Evolutionary conservation across 2,329 filamentous ascomycete species (phyloP).

Genomic region (Colletotrichum caudatum): DNA sequence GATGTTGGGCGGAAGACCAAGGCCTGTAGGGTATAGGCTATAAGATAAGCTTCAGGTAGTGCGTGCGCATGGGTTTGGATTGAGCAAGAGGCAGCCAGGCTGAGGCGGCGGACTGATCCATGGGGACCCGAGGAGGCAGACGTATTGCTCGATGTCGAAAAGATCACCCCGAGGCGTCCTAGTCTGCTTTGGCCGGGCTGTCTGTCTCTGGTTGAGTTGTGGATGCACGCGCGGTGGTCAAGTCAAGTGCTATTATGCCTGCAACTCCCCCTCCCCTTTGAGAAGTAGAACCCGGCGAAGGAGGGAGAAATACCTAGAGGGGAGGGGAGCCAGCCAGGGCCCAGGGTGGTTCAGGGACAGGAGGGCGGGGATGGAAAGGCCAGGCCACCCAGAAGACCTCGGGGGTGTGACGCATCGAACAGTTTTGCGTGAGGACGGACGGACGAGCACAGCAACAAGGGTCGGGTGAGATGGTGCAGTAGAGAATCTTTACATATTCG

Average conservation of each 20-base stretch:
- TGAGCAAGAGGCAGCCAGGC: conserved; percentile 22
- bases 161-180: conserved; percentile 31
- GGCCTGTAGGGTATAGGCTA: conserved; percentile 26
- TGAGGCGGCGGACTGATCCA: conserved; percentile 37
- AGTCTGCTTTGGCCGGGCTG: not conserved
- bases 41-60: conserved; percentile 39
- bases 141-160: conserved; percentile 19
- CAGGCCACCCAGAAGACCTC: not conserved
- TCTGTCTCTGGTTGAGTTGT: not conserved
- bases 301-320: not conserved
- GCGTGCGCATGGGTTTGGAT: conserved; percentile 34
- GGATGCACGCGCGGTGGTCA: not conserved
- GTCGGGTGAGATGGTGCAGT: not conserved
- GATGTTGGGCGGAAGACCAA: conserved; percentile 10
- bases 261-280: not conserved
- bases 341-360: conserved; percentile 3
- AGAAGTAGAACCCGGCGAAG: conserved; percentile 12
- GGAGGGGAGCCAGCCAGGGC: not conserved
- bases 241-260: conserved; percentile 4
- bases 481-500: not conserved
- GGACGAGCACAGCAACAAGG: conserved; percentile 20
- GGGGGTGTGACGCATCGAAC: conserved; percentile 10
- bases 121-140: conserved; percentile 11
- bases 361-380: conserved; percentile 16
- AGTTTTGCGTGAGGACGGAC: conserved; percentile 2